A percentile compares a stretch with the other conserved stretches of the same genome.
These are phyloP conservation scores for Ampelocalamus luodianensis DNA, from an alignment of 176 grass and related monocot genomes.

Conservation along the genomic window DNA sequence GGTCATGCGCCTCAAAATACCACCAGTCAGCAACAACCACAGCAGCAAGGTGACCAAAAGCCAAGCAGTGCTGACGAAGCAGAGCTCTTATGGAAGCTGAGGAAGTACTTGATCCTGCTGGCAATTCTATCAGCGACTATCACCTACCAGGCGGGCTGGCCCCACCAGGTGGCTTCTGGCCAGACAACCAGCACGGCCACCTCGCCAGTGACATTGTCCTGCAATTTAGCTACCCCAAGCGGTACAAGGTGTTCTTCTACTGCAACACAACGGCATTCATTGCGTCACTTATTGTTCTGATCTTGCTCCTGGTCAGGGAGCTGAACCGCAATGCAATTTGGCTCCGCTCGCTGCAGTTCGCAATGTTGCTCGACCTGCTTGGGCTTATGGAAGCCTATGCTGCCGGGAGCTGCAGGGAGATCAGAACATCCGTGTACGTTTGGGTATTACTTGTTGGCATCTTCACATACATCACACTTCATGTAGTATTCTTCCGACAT, in stretches of 20 bases:
- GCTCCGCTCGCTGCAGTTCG: slow-evolving; percentile 39
- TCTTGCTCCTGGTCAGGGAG: slow-evolving; percentile 35
- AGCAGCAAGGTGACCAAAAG: slow-evolving; percentile 8
- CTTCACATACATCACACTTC: slow-evolving; percentile 37
- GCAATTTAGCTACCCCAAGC: slow-evolving; percentile 25
- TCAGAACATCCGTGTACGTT: slow-evolving; percentile 38
- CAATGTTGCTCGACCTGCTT: slow-evolving; percentile 31
- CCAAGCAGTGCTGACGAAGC: slow-evolving; percentile 12
- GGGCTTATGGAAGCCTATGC: slow-evolving; percentile 42
- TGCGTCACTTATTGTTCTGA: slow-evolving; percentile 51
- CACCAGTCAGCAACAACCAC: neutral
- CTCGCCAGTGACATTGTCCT: slow-evolving; percentile 44
- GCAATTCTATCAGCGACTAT: slow-evolving; percentile 52
- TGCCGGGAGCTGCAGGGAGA: slow-evolving; percentile 38
- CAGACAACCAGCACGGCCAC: slow-evolving; percentile 45
- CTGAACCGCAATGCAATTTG: slow-evolving; percentile 26
- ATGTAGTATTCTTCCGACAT: slow-evolving; percentile 46
- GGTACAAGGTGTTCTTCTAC: slow-evolving; percentile 57
- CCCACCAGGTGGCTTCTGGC: slow-evolving; percentile 63
- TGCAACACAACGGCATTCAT: slow-evolving; percentile 48
- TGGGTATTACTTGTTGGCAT: slow-evolving; percentile 36
- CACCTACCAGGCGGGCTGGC: slow-evolving; percentile 51
- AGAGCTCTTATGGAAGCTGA: slow-evolving; percentile 50
- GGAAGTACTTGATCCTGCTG: slow-evolving; percentile 59
- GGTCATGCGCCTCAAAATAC: neutral